Evolutionary conservation across 179 eudicot species (phyloP), one percentile per base, ranked within the genome.

Genomic region (Sideroxylon spinosum): DNA sequence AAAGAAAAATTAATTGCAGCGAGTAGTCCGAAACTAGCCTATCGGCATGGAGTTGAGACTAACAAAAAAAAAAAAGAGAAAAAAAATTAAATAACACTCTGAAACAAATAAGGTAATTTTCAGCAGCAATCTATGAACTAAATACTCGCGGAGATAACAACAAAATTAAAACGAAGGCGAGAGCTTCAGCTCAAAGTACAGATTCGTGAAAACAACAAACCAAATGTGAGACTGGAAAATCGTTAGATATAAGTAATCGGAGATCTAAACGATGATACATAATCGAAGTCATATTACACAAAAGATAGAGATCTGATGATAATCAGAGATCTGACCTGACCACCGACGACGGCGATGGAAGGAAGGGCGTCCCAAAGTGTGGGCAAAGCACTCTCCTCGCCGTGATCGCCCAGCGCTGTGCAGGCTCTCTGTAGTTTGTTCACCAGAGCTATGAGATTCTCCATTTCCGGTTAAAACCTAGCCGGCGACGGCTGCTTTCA

Each of bases 321-420:
- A 75, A 60, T 49, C 64, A 46, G 57, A 48, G 44, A 65, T 60
- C 50, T 68, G 74, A 95, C 99, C 99, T 93, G 99, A 37, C 99
- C 99, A 59, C 99, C 99, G 78, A 95, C 99, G 81, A 95, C 99
- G 76, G 99, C 98, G 68, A 95, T 92, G 9, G 99, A 87, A 46
- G 99, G 99, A 16, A 95, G 86, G 50, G 98, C 90, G 50, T 95
- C 99, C 99, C 98, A 95, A 44, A 95, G 98, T 79, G 99, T 92
- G 11, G 99, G 99, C 84, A 93, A 83, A 60, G 94, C 91, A 81
- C 87, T 87, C 46, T 90, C 97, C n/a, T 92, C 98, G 71, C 99
- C 98, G 37, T 93, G 88, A 85, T 95, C 98, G 76, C 99, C 99
- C 3, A 95, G 87, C 13, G 97, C 97, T 9, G 98, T 95, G 81